Evolutionary conservation across 192 early-diverging fungal genomes (phyloP), one percentile per base, ranked within the genome.

Genomic region (Coemansia brasiliensis): DNA sequence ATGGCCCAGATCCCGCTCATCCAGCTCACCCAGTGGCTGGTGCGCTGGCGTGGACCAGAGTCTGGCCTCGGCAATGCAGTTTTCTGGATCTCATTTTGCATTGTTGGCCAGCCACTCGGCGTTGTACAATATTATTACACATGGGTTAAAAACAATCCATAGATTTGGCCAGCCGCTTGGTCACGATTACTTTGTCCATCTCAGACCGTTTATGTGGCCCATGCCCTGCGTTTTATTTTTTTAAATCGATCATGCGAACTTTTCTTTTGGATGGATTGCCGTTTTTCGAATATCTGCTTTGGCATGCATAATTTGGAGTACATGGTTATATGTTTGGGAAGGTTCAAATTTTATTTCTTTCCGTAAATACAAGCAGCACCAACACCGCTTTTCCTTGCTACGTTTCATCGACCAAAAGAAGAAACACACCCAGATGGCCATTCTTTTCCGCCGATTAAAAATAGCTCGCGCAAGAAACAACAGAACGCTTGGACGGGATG

Each of bases 51-150:
- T 17, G 86, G 88, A 8, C 76, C 84, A 26, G 86, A 82, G 24
- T 85, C 75, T 17, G 84, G 85, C 4, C 63, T 90, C 27, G 90
- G 90, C 46, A 92, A 92, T 50, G 86, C 85, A 8, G 81, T 90
- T 24, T 92, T 92, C 50, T 92, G 90, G 90, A 83, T 92, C 27
- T 85, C 83, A 7, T 92, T 92, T 60, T 90, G 88, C 40, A 86
- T 92, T 39, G 82, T 92, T 9, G 90, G 90, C 16, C 90, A 91
- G 72, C 89, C 89, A 16, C 82, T 87, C 9, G 83, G 85, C 52
- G 85, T 86, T 7, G 70, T 89, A 9, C 67, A 86, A 59, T 91
- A 91, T 63, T 91, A 88, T 63, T 88, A 89, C 63, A 83, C 84
- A 16, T 87, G 85, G 85, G 66, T 65, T 12, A 79, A 79, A 39